phyloP scores from a whole-genome alignment of 768 basidiomycete genomes.

The Lentinula sp. region DNA sequence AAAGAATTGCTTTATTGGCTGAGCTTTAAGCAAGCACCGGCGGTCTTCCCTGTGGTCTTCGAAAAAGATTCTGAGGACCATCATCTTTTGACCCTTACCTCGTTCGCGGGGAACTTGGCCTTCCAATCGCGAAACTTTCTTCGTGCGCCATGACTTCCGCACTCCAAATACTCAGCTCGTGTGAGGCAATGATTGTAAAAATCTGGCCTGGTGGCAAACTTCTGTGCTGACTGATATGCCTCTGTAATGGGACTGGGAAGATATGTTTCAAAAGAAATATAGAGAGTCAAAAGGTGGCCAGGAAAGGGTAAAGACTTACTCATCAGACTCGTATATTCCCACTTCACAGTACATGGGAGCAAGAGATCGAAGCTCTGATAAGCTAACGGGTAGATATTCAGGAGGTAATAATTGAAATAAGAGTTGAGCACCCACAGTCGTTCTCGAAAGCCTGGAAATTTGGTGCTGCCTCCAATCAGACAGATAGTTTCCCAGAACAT shows the following conservation, averaged over 20 bases:
- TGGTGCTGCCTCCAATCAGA: conserved; percentile 78
- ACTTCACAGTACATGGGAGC: conserved; percentile 83
- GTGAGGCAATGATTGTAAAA: conserved; percentile 58
- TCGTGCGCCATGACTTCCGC: conserved; percentile 68
- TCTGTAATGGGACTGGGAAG: conserved; percentile 55
- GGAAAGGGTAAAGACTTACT: conserved; percentile 44
- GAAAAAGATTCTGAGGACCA: neutral
- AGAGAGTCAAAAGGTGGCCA: neutral
- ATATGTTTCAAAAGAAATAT: conserved; percentile 5
- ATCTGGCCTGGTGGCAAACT: conserved; percentile 47
- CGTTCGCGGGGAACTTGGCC: neutral
- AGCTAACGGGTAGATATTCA: conserved; percentile 6
- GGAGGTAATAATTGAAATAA: conserved; percentile 8
- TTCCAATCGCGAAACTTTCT: conserved; percentile 70
- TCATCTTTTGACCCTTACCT: neutral
- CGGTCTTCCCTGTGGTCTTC: neutral
- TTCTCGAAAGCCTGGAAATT: conserved; percentile 65
- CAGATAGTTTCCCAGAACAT: conserved; percentile 97
- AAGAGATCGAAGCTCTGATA: conserved; percentile 64
- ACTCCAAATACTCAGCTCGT: conserved; percentile 79
- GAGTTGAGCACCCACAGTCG: conserved; percentile 57
- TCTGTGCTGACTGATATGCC: conserved; percentile 54
- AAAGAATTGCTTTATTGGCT: neutral
- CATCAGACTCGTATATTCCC: conserved; percentile 58
- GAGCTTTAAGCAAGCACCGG: neutral